Base-by-base conservation (phyloP, 2,329 filamentous ascomycete species). In the Rachicladosporium sp. region DNA sequence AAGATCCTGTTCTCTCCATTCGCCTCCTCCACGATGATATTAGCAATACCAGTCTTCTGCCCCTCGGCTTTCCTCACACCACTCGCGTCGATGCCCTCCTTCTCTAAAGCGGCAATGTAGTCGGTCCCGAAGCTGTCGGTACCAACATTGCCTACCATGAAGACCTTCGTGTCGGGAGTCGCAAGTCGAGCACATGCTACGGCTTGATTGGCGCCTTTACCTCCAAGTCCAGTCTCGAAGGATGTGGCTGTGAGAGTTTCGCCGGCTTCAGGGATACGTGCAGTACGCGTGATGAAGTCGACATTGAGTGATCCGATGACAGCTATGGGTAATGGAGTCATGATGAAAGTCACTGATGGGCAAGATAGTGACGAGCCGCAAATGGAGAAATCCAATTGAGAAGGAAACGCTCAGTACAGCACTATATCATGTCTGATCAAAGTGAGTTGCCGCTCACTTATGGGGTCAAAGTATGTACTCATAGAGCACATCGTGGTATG, bases 121-220 rank as follows among this genome's bases (percentile, higher is more conserved):
- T 46, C 59, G 37, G 36, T 46, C 12, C 50, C 64, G 45, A 59
- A 70, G 29, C 58, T 53, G 44, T 71, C 68, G 27, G 63, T 57
- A 6, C 68, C 68, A 1, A 71, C 66, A 30, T 64, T 63, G 9
- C 68, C 68, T 4, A 70, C 56, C 66, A 72, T 71, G 13, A 59
- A 56, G 13, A 71, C 67, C 30, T 63, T 55, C 27, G 68, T 59
- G 49, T 49, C 43, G 12, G 44, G 30, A 12, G 44, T 41, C 9
- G 50, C 46, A 6, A 56, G 50, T n/a, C 54, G 47, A 10, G 52
- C 53, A 36, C 47, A 52, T 41, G 46, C 50, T 41, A 94, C 83
- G 43, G 86, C 87, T 66, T 94, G 88, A 67, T 95, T 95, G 45
- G 86, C 86, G 47, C 88, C 89, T 66, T 98, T 98, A 42, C 91